phyloP scores from a whole-genome alignment of 768 basidiomycete species.

The Calocybe indica region DNA sequence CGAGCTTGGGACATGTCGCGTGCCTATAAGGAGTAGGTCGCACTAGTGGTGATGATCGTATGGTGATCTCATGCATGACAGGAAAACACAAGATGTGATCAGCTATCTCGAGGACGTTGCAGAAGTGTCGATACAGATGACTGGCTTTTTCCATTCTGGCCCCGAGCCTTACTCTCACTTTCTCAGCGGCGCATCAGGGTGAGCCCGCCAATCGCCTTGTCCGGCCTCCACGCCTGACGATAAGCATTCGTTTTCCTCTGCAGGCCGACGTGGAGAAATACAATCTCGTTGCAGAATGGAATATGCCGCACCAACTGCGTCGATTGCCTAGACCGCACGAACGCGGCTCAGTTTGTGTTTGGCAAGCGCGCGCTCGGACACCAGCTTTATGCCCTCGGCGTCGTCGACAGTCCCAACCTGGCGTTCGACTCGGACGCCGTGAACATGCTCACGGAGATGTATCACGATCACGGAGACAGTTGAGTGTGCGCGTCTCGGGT shows the following conservation, averaged over 20 bases:
- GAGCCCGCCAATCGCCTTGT: conserved; percentile 7
- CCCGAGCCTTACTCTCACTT: conserved; percentile 76
- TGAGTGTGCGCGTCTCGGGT: conserved; percentile 18
- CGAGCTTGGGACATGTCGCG: conserved; percentile 95
- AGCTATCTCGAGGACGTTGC: conserved; percentile 93
- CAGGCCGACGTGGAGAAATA: conserved; percentile 47
- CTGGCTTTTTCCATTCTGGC: conserved; percentile 94
- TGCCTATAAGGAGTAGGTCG: conserved; percentile 83
- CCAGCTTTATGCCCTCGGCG: conserved; percentile 90
- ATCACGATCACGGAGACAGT: conserved; percentile 97
- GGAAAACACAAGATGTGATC: conserved; percentile 94
- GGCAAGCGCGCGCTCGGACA: conserved; percentile 93
- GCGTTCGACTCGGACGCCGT: conserved; percentile 92
- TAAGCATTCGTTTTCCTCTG: conserved; percentile 10
- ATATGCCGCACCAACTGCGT: conserved; percentile 94
- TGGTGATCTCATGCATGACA: conserved; percentile 20
- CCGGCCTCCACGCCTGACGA: no score
- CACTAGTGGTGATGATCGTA: neutral
- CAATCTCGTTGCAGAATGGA: conserved; percentile 83
- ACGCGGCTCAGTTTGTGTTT: conserved; percentile 95
- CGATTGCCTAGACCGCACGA: conserved; percentile 94
- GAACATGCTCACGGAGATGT: conserved; percentile 98
- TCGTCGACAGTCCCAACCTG: conserved; percentile 80
- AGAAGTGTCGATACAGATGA: conserved; percentile 86
- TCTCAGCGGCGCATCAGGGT: conserved; percentile 41